Base-by-base conservation (phyloP, 352 stramenopile genomes). In the Blastocystis sp. region DNA sequence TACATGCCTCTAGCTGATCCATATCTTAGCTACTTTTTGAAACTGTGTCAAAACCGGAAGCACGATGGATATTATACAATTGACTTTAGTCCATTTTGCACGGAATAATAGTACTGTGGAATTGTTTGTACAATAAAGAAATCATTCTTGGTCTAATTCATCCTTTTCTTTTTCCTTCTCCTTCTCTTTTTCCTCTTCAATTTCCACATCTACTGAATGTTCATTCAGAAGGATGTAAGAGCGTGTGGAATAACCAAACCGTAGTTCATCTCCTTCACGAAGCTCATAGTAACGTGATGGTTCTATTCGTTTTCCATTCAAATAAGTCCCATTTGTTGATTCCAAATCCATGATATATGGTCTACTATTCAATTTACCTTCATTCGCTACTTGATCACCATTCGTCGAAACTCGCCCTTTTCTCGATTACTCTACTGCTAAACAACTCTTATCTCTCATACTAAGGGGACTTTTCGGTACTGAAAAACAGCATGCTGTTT, bases 401-500 rank as follows among this genome's bases (percentile, higher is more conserved):
- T 88, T 29, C 66, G 62, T 29, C 39, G 26, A 39, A 88, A 88
- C 37, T 88, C 77, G 34, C 77, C 59, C 45, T 64, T 61, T 6
- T 88, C 77, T 26, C 50, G 37, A n/a, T 18, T 29, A 56, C 76
- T 88, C 66, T 84, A 84, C 15, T 23, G 2, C 59, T 84, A 7
- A 84, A 55, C 4, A 6, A 9, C 18, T 11, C 47, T 64, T n/a
- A 50, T 7, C 29, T n/a, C 20, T 47, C 50, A 13, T 2, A 84
- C 73, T 23, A 76, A 18, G n/a, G 77, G 77, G 0, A 88, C 77
- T 43, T 88, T 88, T 23, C 94, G 92, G 82, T 94, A 96, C 90
- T 96, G 94, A 56, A 96, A 87, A 76, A 96, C 94, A 0, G 94
- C 94, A 79, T 96, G 94, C 90, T 96, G 94, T 82, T 96, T 96